A percentile compares a stretch with the other conserved stretches of the same genome.
These are phyloP conservation scores for Fistulifera pelliculosa DNA, from an alignment of 108 stramenopile species.

Conservation along the genomic window DNA sequence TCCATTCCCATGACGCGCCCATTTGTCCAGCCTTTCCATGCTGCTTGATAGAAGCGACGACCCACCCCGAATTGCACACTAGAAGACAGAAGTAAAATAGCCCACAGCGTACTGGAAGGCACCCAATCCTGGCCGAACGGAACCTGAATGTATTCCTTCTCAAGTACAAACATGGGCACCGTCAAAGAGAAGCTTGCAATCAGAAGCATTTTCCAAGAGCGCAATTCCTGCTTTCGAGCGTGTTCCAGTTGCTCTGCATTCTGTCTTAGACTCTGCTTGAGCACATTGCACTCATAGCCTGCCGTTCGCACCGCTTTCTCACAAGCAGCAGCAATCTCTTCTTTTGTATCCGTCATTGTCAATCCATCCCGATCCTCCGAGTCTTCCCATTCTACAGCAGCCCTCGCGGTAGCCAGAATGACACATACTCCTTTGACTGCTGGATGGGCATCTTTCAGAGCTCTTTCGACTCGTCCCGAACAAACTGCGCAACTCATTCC, in stretches of 20 bases:
- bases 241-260: conserved; percentile 45
- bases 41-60: conserved; percentile 58
- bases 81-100: conserved; percentile 31
- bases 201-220: conserved; percentile 36
- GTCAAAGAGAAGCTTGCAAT: conserved; percentile 29
- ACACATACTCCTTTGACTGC: conserved; percentile 33
- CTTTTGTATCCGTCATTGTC: background rate
- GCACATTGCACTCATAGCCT: conserved; percentile 35
- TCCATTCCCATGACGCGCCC: conserved; percentile 83
- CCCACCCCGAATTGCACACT: conserved; percentile 77
- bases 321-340: conserved; percentile 29
- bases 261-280: conserved; percentile 21
- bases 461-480: conserved; percentile 44
- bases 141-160: conserved; percentile 5
- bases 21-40: conserved; percentile 48
- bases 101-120: conserved; percentile 1
- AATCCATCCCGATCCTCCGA: background rate
- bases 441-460: conserved; percentile 13
- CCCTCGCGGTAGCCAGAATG: conserved; percentile 38
- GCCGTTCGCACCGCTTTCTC: conserved; percentile 29
- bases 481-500: conserved; percentile 75
- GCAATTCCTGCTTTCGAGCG: conserved; percentile 31
- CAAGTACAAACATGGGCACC: conserved; percentile 38
- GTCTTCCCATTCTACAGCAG: conserved; percentile 11
- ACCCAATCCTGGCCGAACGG: conserved; percentile 10